These are phyloP conservation scores for Capsicum pubescens DNA, from an alignment of 257 asterid genomes.

Conservation along the genomic window DNA sequence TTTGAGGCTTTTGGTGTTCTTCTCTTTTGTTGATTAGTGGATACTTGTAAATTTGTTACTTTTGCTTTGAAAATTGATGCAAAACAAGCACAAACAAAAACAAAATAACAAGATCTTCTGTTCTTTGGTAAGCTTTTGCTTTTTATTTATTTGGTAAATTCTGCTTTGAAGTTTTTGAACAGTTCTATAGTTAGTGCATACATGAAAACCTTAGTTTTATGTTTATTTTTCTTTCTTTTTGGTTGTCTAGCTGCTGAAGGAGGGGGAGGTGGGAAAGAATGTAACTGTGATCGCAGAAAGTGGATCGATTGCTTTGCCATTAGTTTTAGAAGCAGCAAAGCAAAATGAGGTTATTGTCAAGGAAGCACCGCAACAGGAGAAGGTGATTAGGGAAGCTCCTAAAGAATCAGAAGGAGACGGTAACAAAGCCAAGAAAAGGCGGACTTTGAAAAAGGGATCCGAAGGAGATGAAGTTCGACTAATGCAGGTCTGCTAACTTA, in stretches of 20 bases:
- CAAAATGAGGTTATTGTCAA: slow-evolving; percentile 34
- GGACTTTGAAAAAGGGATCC: slow-evolving; percentile 69
- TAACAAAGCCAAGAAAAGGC: slow-evolving; percentile 47
- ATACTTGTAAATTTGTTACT: not conserved
- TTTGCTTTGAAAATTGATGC: not conserved
- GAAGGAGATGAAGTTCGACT: slow-evolving; percentile 86
- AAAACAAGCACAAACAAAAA: not conserved
- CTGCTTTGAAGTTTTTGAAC: not conserved
- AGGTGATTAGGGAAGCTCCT: slow-evolving; percentile 66
- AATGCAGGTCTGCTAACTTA: slow-evolving; percentile 67
- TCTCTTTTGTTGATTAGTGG: not conserved
- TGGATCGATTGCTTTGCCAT: slow-evolving; percentile 60
- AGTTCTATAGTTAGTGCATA: not conserved
- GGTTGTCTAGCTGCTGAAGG: slow-evolving; percentile 66
- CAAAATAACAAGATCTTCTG: not conserved
- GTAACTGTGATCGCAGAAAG: slow-evolving; percentile 60
- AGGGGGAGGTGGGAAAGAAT: slow-evolving; percentile 64
- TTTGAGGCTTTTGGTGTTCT: not conserved
- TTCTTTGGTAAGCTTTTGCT: not conserved
- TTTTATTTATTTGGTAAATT: not conserved
- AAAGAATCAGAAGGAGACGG: slow-evolving; percentile 51
- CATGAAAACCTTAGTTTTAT: not conserved
- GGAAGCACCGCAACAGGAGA: slow-evolving; percentile 38
- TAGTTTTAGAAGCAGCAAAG: slow-evolving; percentile 53
- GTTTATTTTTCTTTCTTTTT: slow-evolving; percentile 3